Conservation (phyloP, 202 grass and related monocot species). For the Carex arenaria region DNA sequence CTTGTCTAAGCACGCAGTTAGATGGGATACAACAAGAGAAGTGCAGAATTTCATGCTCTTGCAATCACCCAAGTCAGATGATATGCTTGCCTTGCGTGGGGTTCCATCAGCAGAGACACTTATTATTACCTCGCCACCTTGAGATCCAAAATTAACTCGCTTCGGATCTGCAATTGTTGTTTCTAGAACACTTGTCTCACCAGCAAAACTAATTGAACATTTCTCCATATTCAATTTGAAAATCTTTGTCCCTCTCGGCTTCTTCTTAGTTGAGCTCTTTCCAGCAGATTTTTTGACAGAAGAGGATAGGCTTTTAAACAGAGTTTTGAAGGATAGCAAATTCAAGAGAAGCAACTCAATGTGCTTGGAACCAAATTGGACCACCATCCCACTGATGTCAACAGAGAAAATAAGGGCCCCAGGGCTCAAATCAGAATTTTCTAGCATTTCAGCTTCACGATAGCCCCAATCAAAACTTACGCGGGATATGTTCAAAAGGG, state of each 20-base stretch:
- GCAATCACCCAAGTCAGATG: constrained; percentile 36
- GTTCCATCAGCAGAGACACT: constrained; percentile 86
- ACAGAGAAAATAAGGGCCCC: constrained; percentile 68
- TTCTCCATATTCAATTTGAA: constrained; percentile 78
- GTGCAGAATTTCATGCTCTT: constrained; percentile 62
- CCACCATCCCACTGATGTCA: constrained; percentile 61
- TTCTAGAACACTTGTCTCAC: constrained; percentile 66
- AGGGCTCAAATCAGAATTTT: constrained; percentile 45
- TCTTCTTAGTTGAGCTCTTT: constrained; percentile 56
- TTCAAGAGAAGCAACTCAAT: constrained; percentile 64
- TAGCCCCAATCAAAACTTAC: constrained; percentile 91
- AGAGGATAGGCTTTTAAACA: constrained; percentile 55
- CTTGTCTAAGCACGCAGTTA: constrained; percentile 69
- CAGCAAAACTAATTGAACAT: constrained; percentile 62
- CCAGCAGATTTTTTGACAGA: constrained; percentile 43
- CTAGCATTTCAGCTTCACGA: constrained; percentile 56
- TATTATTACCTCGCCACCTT: constrained; percentile 77
- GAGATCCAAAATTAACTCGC: constrained; percentile 93
- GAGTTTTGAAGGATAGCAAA: constrained; percentile 63
- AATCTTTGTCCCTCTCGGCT: constrained; percentile 58
- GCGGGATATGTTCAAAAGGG: constrained; percentile 74
- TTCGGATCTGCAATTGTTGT: constrained; percentile 89
- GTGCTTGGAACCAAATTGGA: constrained; percentile 88
- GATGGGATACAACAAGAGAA: constrained; percentile 71
- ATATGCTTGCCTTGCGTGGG: constrained; percentile 70